Percentiles rank a stretch among this genome's conserved stretches.
Conservation (phyloP, 176 grass and related monocot genomes). For the Chrysopogon serrulatus region DNA sequence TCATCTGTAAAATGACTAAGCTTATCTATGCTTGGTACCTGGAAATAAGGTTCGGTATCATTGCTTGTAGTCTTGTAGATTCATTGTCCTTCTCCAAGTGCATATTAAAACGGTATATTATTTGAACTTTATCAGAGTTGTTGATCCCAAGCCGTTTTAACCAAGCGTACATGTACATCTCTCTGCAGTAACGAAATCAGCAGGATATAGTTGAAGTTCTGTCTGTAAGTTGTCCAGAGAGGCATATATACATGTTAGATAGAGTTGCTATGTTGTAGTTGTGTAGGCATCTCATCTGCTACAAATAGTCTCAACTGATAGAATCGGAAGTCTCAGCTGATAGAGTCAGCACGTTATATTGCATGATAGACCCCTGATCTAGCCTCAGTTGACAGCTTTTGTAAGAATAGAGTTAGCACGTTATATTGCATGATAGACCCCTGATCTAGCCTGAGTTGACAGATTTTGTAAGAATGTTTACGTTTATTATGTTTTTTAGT, state of each 20-base stretch:
- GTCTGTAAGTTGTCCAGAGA: background rate
- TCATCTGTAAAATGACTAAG: background rate
- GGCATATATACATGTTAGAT: background rate
- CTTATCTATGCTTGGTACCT: background rate
- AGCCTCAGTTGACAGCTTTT: too few species aligned
- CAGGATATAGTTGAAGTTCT: background rate
- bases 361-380: too few species aligned
- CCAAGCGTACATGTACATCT: too few species aligned
- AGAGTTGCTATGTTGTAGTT: background rate
- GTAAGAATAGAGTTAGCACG: too few species aligned
- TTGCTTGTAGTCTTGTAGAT: background rate
- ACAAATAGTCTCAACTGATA: background rate
- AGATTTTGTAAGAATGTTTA: too few species aligned
- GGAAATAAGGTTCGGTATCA: background rate
- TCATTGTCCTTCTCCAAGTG: background rate
- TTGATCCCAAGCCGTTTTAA: background rate
- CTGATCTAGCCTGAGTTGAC: too few species aligned
- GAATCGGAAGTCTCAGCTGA: too few species aligned
- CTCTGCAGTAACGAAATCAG: background rate
- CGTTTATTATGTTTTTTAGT: too few species aligned
- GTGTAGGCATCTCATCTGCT: background rate
- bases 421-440: too few species aligned
- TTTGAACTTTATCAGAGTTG: background rate
- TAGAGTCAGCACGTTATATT: too few species aligned
- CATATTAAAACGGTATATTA: background rate